Conservation (phyloP, 1,284 basidiomycete species). For the Fomitopsis betulina region DNA sequence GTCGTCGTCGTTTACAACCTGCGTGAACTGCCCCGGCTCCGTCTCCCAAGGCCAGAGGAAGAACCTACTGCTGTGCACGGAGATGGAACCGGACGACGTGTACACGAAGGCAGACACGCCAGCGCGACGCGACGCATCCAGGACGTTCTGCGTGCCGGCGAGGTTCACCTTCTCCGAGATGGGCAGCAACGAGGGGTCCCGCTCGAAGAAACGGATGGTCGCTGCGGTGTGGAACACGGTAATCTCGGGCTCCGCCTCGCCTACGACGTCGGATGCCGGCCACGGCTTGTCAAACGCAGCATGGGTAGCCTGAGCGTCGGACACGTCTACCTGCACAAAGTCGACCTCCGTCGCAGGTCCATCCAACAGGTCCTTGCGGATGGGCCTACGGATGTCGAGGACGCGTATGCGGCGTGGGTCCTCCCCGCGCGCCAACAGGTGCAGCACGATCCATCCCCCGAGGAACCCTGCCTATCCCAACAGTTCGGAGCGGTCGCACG, state of each 20-base stretch:
- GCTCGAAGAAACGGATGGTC: constrained; percentile 72
- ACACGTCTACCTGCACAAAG: constrained; percentile 56
- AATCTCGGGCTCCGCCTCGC: constrained; percentile 32
- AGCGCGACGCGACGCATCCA: constrained; percentile 39
- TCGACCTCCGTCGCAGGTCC: constrained; percentile 46
- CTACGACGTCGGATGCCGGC: constrained; percentile 28
- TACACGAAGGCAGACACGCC: constrained; percentile 52
- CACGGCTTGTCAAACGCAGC: constrained; percentile 64
- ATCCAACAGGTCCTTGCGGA: constrained; percentile 46
- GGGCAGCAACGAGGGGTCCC: constrained; percentile 42
- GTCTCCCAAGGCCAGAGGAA: constrained; percentile 69
- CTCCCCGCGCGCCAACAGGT: constrained; percentile 65
- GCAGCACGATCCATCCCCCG: constrained; percentile 70
- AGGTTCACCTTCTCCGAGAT: constrained; percentile 61
- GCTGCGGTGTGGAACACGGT: constrained; percentile 74
- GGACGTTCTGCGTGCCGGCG: constrained; percentile 57
- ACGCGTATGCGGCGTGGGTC: constrained; percentile 61
- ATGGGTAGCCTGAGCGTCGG: constrained; percentile 45
- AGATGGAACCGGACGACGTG: constrained; percentile 60
- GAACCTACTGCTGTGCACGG: constrained; percentile 48
- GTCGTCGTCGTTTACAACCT: constrained; percentile 56
- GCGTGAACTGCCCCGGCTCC: constrained; percentile 49
- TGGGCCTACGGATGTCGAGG: constrained; percentile 56
- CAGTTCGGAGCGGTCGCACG: background rate
- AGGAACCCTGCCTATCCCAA: constrained; percentile 59